phyloP scores from a whole-genome alignment of 2,329 filamentous ascomycete genomes.

The Sordariomycetes sp. region DNA sequence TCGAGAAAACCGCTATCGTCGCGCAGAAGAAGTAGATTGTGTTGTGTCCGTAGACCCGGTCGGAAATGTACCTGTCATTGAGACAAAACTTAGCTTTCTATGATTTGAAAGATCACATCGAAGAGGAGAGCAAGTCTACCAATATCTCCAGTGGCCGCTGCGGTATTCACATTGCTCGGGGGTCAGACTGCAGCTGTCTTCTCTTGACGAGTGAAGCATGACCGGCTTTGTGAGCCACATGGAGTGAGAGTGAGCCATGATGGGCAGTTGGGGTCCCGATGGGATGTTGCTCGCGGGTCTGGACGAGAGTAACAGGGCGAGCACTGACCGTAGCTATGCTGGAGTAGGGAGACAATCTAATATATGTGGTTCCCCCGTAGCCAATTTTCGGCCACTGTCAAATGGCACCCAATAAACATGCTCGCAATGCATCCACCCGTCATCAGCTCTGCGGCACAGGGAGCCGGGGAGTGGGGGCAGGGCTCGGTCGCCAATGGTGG shows the following conservation, averaged over 20 bases:
- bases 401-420: neutral
- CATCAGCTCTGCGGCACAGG: neutral
- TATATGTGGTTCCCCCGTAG: neutral
- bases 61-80: conserved; percentile 20
- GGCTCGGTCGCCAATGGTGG: no score
- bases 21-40: conserved; percentile 39
- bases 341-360: neutral
- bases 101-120: neutral
- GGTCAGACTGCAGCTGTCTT: conserved; percentile 20
- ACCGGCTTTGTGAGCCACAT: conserved; percentile 26
- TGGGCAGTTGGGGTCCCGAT: neutral
- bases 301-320: neutral
- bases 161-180: conserved; percentile 30
- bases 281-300: neutral
- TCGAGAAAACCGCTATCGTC: conserved; percentile 30
- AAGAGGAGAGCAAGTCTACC: conserved; percentile 13
- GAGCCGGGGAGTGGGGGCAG: neutral
- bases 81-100: neutral
- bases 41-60: conserved; percentile 35
- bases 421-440: neutral
- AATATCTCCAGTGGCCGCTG: conserved; percentile 30
- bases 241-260: neutral
- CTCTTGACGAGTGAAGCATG: conserved; percentile 20
- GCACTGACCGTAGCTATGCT: neutral
- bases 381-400: neutral